These are phyloP conservation scores for Pythium sp. DNA, from an alignment of 352 stramenopile genomes.

Conservation along the genomic window DNA sequence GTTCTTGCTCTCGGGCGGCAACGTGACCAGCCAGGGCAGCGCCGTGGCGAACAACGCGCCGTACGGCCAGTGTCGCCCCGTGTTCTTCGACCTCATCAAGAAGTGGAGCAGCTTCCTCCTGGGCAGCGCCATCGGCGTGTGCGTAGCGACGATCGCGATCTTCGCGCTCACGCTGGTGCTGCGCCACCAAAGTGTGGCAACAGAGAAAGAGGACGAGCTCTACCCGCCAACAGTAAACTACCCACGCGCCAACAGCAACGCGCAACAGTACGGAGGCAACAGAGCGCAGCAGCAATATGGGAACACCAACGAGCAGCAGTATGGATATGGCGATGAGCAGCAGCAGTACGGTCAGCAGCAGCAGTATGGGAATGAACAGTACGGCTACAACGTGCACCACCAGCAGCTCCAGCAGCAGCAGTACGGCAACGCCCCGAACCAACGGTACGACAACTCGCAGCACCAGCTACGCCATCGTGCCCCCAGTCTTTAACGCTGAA, in stretches of 20 bases:
- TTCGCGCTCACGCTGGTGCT: constrained; percentile 61
- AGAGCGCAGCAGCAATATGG: constrained; percentile 8
- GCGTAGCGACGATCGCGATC: constrained; percentile 43
- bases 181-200: constrained; percentile 29
- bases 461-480: background rate
- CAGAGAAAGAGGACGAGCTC: constrained; percentile 22
- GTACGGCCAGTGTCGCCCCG: constrained; percentile 62
- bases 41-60: constrained; percentile 42
- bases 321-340: constrained; percentile 3
- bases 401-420: constrained; percentile 15
- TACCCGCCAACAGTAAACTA: constrained; percentile 2
- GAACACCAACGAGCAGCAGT: constrained; percentile 32
- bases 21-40: constrained; percentile 23
- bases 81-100: constrained; percentile 60
- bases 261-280: background rate
- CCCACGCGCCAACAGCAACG: constrained; percentile 9
- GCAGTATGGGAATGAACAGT: constrained; percentile 15
- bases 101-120: constrained; percentile 71
- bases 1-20: constrained; percentile 44
- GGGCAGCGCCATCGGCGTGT: constrained; percentile 49
- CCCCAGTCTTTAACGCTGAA: constrained; percentile 1
- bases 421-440: constrained; percentile 9
- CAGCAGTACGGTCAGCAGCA: constrained; percentile 10
- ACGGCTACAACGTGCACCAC: constrained; percentile 13
- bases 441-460: constrained; percentile 14